A percentile compares a stretch with the other conserved stretches of the same genome.
These are phyloP conservation scores for Geotrichum ghanense DNA, from an alignment of 805 yeast genomes.

Conservation along the genomic window DNA sequence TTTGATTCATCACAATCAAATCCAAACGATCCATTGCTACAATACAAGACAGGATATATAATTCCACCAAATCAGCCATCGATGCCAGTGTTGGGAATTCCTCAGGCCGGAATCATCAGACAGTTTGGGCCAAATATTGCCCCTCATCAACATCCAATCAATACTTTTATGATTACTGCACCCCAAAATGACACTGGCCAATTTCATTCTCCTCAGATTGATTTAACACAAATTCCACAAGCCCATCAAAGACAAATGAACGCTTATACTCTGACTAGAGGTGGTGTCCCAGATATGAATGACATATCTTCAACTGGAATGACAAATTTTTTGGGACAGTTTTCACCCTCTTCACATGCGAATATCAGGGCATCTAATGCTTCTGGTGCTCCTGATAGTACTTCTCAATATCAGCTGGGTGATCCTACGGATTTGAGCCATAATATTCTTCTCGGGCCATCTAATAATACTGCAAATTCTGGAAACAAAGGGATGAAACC, in stretches of 20 bases:
- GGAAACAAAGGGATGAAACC: too few relatives aligned
- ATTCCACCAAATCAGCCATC: neutral
- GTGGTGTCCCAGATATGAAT: neutral
- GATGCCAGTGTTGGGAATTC: neutral
- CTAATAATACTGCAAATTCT: too few relatives aligned
- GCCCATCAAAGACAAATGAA: neutral
- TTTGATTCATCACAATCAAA: neutral
- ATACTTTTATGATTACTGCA: neutral
- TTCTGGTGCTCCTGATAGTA: neutral
- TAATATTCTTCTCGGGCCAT: too few relatives aligned
- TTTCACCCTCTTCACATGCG: neutral
- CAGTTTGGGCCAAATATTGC: neutral
- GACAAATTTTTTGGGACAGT: neutral
- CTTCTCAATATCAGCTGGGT: neutral
- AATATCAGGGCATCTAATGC: neutral
- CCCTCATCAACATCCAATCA: neutral
- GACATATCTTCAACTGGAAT: neutral
- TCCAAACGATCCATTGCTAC: neutral
- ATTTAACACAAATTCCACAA: neutral
- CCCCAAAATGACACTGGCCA: neutral
- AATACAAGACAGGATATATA: neutral
- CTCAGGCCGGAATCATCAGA: neutral
- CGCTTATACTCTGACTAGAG: conserved; percentile 1
- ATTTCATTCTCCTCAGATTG: neutral
- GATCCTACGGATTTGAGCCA: neutral